Evolutionary conservation across 108 stramenopile species (phyloP).

Genomic region (Pseudonitzschia multiseries): DNA sequence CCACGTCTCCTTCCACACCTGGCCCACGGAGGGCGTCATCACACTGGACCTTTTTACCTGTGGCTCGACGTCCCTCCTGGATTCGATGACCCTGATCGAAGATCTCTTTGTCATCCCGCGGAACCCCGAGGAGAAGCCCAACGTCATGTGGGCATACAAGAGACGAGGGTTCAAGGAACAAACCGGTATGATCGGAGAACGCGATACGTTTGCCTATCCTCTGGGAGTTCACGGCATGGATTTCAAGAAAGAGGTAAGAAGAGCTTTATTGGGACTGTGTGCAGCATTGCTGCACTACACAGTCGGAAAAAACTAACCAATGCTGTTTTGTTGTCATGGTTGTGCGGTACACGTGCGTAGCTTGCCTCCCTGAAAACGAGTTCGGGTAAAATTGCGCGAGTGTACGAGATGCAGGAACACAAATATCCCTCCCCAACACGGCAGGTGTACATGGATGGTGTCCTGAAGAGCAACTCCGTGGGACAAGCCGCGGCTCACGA

Average conservation of each 20-base stretch:
- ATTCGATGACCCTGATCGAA: slow-evolving; percentile 45
- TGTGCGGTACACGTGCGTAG: slow-evolving; percentile 34
- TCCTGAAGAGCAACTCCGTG: slow-evolving; percentile 36
- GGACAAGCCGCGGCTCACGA: slow-evolving; percentile 80
- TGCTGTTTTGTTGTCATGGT: slow-evolving; percentile 33
- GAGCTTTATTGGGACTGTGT: slow-evolving; percentile 68
- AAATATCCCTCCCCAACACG: slow-evolving; percentile 16
- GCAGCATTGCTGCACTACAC: no score
- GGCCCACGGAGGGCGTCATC: slow-evolving; percentile 72
- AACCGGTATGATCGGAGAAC: background rate
- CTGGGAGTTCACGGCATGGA: slow-evolving; percentile 55
- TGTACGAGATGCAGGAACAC: slow-evolving; percentile 44
- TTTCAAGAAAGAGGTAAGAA: slow-evolving; percentile 45
- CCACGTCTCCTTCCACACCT: slow-evolving; percentile 74
- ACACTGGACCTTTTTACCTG: slow-evolving; percentile 74
- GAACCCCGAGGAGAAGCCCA: slow-evolving; percentile 12
- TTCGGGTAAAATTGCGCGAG: slow-evolving; percentile 53
- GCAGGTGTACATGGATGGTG: slow-evolving; percentile 51
- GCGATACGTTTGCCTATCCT: slow-evolving; percentile 23
- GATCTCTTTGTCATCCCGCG: slow-evolving; percentile 53
- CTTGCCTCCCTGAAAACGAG: slow-evolving; percentile 35
- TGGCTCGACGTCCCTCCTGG: slow-evolving; percentile 52
- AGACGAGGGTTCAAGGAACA: slow-evolving; percentile 56
- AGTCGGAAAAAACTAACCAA: slow-evolving; percentile 63
- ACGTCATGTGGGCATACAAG: slow-evolving; percentile 59